Conservation (phyloP, 2,329 filamentous ascomycete species). For the Hypoxylon sp. region DNA sequence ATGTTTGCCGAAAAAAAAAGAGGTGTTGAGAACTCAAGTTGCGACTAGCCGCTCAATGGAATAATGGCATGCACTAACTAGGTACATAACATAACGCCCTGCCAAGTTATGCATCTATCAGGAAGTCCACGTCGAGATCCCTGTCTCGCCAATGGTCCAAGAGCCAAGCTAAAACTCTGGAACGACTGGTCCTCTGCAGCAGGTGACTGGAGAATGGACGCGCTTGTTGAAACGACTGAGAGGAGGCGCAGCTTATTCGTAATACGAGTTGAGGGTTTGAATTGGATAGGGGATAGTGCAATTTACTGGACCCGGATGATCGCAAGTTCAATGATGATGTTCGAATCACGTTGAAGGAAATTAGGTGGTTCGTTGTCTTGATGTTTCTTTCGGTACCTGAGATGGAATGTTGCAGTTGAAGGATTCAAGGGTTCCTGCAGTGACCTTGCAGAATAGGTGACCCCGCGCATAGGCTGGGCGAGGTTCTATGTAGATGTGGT, state of each 20-base stretch:
- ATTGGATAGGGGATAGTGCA: conserved; percentile 14
- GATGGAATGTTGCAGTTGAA: conserved; percentile 17
- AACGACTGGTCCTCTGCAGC: conserved; percentile 20
- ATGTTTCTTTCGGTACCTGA: conserved; percentile 14
- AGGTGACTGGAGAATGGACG: conserved; percentile 26
- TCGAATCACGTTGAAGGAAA: conserved; percentile 31
- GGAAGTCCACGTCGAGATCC: conserved; percentile 6
- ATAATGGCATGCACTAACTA: conserved; percentile 3
- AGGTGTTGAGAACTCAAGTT: neutral
- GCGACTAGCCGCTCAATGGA: conserved; percentile 24
- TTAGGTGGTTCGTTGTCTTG: conserved; percentile 31
- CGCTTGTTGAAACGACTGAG: conserved; percentile 39
- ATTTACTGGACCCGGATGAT: conserved; percentile 33
- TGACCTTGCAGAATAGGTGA: conserved; percentile 2
- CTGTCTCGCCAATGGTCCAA: conserved; percentile 23
- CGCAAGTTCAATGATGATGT: conserved; percentile 25
- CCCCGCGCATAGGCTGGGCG: conserved; percentile 3
- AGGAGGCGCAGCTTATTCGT: conserved; percentile 41
- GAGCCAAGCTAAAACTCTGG: conserved; percentile 27
- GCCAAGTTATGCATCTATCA: conserved; percentile 15
- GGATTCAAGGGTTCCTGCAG: conserved; percentile 30
- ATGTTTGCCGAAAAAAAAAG: neutral
- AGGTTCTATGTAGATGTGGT: neutral
- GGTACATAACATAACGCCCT: too few species aligned
- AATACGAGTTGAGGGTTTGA: conserved; percentile 40